phyloP scores from a whole-genome alignment of 1,139 yeast genomes.

The Saccharomyces hybrid region DNA sequence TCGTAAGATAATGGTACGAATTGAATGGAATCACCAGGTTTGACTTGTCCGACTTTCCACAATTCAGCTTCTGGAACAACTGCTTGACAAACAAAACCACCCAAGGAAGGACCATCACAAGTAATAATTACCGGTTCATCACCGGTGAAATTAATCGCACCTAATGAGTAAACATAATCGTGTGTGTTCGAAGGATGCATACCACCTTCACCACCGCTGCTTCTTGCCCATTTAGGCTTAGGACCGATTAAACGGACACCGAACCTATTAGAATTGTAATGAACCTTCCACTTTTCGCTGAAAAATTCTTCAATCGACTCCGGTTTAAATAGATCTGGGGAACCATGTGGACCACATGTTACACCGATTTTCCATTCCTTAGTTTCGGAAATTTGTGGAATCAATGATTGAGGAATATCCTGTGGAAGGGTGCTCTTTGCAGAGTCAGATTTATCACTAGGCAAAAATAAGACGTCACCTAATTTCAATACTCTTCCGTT shows the following conservation, averaged over 20 bases:
- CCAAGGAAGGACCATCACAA: slow-evolving; percentile 94
- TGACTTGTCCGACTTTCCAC: slow-evolving; percentile 98
- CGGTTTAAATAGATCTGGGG: slow-evolving; percentile 85
- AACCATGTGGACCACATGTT: slow-evolving; percentile 94
- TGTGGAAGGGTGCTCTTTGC: slow-evolving; percentile 69
- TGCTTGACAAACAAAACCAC: slow-evolving; percentile 95
- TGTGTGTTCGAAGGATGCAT: slow-evolving; percentile 96
- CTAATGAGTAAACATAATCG: slow-evolving; percentile 91
- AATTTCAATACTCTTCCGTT: slow-evolving; percentile 85
- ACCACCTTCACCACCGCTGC: slow-evolving; percentile 98
- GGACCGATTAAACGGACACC: slow-evolving; percentile 95
- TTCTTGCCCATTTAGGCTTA: slow-evolving; percentile 92
- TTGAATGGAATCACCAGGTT: slow-evolving; percentile 80
- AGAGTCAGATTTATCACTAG: slow-evolving; percentile 41
- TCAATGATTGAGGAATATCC: slow-evolving; percentile 47
- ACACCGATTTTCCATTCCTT: slow-evolving; percentile 84
- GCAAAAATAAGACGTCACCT: slow-evolving; percentile 80
- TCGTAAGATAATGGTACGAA: slow-evolving; percentile 72
- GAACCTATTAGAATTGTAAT: slow-evolving; percentile 91
- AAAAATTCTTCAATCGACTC: slow-evolving; percentile 74
- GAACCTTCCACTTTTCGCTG: slow-evolving; percentile 78
- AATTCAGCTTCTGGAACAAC: slow-evolving; percentile 92
- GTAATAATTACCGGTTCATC: slow-evolving; percentile 96
- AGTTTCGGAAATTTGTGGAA: slow-evolving; percentile 45
- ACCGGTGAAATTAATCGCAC: slow-evolving; percentile 96